phyloP scores from a whole-genome alignment of 192 early-diverging fungal species.

The Backusella circina region DNA sequence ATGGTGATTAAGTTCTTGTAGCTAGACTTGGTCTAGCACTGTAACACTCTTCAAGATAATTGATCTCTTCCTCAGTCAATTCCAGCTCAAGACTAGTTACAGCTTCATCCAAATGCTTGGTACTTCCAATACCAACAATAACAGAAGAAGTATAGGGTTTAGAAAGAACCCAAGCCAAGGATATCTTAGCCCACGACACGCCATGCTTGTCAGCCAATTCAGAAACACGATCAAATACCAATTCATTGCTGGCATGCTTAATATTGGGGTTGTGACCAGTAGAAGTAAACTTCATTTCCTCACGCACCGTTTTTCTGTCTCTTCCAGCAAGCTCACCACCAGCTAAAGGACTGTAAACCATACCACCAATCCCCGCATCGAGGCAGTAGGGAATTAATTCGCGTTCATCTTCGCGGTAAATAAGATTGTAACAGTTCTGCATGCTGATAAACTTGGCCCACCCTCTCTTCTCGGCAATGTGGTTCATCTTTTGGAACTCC shows the following conservation, averaged over 20 bases:
- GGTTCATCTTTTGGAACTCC: constrained; percentile 34
- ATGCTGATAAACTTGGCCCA: constrained; percentile 25
- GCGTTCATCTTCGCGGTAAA: constrained; percentile 41
- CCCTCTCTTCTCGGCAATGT: constrained; percentile 35
- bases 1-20: too few species aligned
- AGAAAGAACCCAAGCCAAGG: constrained; percentile 25
- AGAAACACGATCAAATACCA: constrained; percentile 22
- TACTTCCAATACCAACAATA: constrained; percentile 26
- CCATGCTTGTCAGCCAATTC: constrained; percentile 23
- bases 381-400: constrained; percentile 36
- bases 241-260: not conserved
- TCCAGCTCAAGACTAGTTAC: constrained; percentile 12
- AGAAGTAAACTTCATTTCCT: not conserved
- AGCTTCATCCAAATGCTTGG: constrained; percentile 17
- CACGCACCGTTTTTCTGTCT: constrained; percentile 12
- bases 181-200: constrained; percentile 13
- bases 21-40: not conserved
- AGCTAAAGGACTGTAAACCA: constrained; percentile 28
- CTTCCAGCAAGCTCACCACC: constrained; percentile 22
- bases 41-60: constrained; percentile 17
- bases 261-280: not conserved
- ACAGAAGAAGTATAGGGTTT: constrained; percentile 13
- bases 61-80: constrained; percentile 23
- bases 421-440: constrained; percentile 36
- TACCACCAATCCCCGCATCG: constrained; percentile 27